Percentiles rank a stretch among this genome's conserved stretches.
Evolutionary conservation across 257 asterid species (phyloP).

Genomic region (Solanum raphanifolium): DNA sequence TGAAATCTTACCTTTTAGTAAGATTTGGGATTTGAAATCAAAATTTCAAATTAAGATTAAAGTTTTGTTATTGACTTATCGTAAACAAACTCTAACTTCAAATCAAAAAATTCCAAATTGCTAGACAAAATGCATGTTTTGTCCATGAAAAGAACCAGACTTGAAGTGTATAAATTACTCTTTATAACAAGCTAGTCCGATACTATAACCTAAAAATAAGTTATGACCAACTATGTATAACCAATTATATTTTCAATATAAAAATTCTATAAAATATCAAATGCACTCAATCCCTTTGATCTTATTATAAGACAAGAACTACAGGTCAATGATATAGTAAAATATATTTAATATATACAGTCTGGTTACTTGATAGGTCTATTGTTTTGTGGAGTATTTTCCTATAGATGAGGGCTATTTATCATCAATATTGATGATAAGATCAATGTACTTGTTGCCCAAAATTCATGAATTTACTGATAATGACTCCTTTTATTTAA

Average conservation of each 20-base stretch:
- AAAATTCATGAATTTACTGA: not conserved
- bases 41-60: no score
- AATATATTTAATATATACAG: not conserved
- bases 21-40: not conserved
- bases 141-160: not conserved
- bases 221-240: not conserved
- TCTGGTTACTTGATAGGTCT: not conserved
- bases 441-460: not conserved
- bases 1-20: not conserved
- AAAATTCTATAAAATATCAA: not conserved
- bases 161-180: not conserved
- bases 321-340: not conserved
- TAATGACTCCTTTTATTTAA: not conserved
- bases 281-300: not conserved
- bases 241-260: not conserved
- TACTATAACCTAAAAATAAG: not conserved
- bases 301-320: not conserved
- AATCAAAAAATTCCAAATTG: no score
- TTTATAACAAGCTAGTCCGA: not conserved
- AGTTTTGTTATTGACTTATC: not conserved
- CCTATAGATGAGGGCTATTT: not conserved
- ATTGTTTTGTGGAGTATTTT: not conserved
- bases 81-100: not conserved
- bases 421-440: not conserved
- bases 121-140: not conserved